Conservation (phyloP, 2,329 filamentous ascomycete genomes). For the Xylaria sp. region DNA sequence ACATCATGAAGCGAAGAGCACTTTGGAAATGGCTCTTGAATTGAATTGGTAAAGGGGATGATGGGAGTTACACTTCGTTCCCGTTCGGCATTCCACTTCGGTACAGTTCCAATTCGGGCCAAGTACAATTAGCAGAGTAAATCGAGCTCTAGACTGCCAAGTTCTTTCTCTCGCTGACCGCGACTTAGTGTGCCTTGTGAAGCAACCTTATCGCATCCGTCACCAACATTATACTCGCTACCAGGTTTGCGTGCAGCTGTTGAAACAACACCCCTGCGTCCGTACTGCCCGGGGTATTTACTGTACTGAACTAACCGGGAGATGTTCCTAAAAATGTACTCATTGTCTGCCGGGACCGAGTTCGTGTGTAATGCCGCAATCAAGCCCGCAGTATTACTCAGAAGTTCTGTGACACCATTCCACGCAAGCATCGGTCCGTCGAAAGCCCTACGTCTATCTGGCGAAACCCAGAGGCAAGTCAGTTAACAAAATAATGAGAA, state of each 20-base stretch:
- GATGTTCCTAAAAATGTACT: conserved; percentile 19
- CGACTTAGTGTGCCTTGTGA: conserved; percentile 15
- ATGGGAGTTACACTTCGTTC: conserved; percentile 3
- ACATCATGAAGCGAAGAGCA: neutral
- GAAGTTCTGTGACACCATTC: conserved; percentile 7
- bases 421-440: neutral
- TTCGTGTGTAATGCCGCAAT: conserved; percentile 18
- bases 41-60: neutral
- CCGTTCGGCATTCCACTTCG: conserved; percentile 11
- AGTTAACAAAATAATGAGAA: neutral
- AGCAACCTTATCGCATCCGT: conserved; percentile 26
- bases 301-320: neutral
- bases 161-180: conserved; percentile 15
- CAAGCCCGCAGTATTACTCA: conserved; percentile 13
- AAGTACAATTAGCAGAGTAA: neutral
- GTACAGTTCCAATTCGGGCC: neutral
- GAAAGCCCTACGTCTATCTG: neutral
- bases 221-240: conserved; percentile 17
- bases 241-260: conserved; percentile 31
- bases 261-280: conserved; percentile 33
- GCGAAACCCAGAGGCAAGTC: neutral
- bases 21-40: neutral
- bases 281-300: neutral
- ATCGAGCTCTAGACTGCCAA: neutral
- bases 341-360: conserved; percentile 10